These are phyloP conservation scores for Lasiodiplodia theobromae DNA, from an alignment of 2,329 filamentous ascomycete species.

Conservation along the genomic window DNA sequence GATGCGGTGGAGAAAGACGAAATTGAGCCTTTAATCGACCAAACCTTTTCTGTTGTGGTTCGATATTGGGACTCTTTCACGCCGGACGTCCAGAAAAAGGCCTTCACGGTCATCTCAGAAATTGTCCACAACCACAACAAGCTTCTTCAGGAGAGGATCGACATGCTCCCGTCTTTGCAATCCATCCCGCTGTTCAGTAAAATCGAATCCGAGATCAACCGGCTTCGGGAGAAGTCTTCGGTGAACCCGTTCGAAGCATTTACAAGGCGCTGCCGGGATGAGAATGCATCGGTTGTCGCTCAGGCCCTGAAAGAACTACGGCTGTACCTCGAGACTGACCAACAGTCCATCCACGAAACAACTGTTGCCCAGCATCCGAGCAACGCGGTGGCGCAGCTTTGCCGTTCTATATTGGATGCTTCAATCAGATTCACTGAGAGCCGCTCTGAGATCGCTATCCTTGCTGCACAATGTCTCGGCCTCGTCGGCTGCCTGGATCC, in stretches of 20 bases:
- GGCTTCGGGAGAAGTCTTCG: constrained; percentile 63
- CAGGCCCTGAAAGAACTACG: constrained; percentile 81
- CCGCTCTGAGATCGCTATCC: constrained; percentile 70
- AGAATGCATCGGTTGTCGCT: constrained; percentile 84
- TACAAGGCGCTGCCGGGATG: constrained; percentile 75
- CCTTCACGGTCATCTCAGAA: constrained; percentile 68
- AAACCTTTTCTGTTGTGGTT: constrained; percentile 86
- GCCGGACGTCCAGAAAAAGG: constrained; percentile 64
- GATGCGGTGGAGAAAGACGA: constrained; percentile 75
- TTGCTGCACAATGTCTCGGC: constrained; percentile 84
- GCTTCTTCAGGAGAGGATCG: constrained; percentile 70
- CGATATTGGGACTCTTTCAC: constrained; percentile 79
- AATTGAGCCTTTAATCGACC: constrained; percentile 79
- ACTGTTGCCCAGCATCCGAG: constrained; percentile 85
- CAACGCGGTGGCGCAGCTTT: constrained; percentile 72
- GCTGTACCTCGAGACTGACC: constrained; percentile 74
- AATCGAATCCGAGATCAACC: constrained; percentile 70
- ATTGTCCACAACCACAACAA: constrained; percentile 69
- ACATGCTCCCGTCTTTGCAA: constrained; percentile 78
- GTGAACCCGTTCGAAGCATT: constrained; percentile 76
- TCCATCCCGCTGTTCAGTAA: constrained; percentile 73
- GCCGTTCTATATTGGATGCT: constrained; percentile 83
- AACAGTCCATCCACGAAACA: constrained; percentile 79
- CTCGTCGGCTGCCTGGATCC: constrained; percentile 91
- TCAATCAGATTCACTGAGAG: constrained; percentile 78